Evolutionary conservation across 192 early-diverging fungal genomes (phyloP).

Genomic region (Linnemannia schmuckeri): DNA sequence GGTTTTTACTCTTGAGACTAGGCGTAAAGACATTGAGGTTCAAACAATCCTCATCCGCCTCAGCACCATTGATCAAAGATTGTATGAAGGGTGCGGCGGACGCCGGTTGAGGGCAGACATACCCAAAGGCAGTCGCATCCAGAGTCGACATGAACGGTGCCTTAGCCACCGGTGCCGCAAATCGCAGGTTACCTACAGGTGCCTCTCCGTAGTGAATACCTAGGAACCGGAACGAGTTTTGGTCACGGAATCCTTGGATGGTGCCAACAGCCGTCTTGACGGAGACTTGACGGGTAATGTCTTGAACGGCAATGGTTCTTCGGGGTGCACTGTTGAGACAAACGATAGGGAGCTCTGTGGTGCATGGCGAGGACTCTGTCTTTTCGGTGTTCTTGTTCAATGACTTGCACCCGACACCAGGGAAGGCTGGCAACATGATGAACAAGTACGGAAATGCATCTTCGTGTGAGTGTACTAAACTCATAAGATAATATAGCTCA

Average conservation of each 20-base stretch:
- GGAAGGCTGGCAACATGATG: not conserved
- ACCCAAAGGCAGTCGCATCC: constrained; percentile 15
- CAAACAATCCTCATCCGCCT: constrained; percentile 64
- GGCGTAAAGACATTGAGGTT: constrained; percentile 65
- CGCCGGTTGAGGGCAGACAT: constrained; percentile 26
- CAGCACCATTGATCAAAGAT: not conserved
- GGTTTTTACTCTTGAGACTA: constrained; percentile 15
- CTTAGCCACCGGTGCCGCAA: constrained; percentile 52
- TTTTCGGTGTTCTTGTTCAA: constrained; percentile 15
- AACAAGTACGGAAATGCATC: not conserved
- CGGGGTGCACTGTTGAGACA: constrained; percentile 17
- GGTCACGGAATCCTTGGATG: constrained; percentile 25
- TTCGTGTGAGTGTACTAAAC: no score
- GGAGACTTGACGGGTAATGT: constrained; percentile 29
- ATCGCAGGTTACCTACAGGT: constrained; percentile 56
- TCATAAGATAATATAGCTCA: not conserved
- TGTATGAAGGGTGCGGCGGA: not conserved
- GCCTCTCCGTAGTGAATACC: constrained; percentile 64
- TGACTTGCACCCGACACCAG: constrained; percentile 2
- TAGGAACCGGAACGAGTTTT: constrained; percentile 32
- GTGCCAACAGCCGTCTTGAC: constrained; percentile 21
- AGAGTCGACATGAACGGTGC: constrained; percentile 9
- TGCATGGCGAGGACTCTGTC: constrained; percentile 14
- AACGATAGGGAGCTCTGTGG: not conserved
- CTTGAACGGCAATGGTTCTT: constrained; percentile 3